Evolutionary conservation across 371 early-diverging fungal genomes (phyloP), one percentile per base, ranked within the genome.

Genomic region (Synchytrium microbalum): DNA sequence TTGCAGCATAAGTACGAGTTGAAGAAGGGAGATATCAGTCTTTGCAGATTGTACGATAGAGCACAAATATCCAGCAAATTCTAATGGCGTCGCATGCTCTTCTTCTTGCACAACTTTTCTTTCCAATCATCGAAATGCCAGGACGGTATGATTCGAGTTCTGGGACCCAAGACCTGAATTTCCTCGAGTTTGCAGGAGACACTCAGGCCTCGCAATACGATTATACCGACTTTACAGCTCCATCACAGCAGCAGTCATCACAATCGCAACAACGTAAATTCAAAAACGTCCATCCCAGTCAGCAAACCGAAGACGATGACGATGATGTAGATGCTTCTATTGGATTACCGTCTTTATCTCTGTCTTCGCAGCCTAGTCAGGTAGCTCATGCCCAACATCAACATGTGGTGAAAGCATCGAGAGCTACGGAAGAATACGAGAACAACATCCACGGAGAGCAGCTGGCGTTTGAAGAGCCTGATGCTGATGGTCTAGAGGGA

Each of bases 141-240:
- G n/a, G n/a, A n/a, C n/a, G 46, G 19, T 38, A 38, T 38, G 46
- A 38, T 38, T 38, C 46, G 19, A 10, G 10, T 10, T 38, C 46
- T 19, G 19, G 10, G 5, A 10, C 46, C 10, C 46, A 38, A 55
- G 56, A 55, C 28, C 24, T 55, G 25, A 55, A 5, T 28, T 55
- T 25, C 24, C 56, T 55, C 25, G 56, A 55, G 8, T 13, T 55
- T 8, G 46, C 46, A 38, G 64, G 64, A 24, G 76, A 74, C 59
- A 76, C 76, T 23, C 76, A 76, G 64, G 75, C 59, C 16, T 84
- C 85, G 27, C 85, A 86, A 60, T 86, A 84, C 61, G 84, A 83
- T 55, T 83, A 82, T 65, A 77, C 78, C 59, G 84, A 81, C 62
- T 70, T 69, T 62, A 65, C 74, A 13, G 59, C 26, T 10, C 60